Base-by-base conservation (phyloP, 768 basidiomycete species). In the Phlebiopsis gigantea region DNA sequence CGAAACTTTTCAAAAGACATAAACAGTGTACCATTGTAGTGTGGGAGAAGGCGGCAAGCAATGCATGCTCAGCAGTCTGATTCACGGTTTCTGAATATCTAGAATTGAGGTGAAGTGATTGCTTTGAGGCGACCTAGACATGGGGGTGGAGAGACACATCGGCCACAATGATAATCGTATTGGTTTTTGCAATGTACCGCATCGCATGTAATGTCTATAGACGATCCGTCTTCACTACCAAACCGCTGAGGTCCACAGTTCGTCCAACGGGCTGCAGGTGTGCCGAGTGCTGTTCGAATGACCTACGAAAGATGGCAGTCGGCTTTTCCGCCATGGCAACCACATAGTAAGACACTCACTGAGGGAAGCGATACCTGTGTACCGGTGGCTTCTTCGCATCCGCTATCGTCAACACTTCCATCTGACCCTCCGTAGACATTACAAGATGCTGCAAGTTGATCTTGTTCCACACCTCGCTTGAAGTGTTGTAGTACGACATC, bases 341-440 rank as follows among this genome's bases (percentile, higher is more conserved):
- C 41, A 45, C 24, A 45, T 1, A 10, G 49, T 21, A 59, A 6
- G 25, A 25, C 39, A 79, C 88, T 69, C 62, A 92, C 90, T 88
- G 85, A 53, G 88, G 85, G 67, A 84, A 87, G 62, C 85, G 77
- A 66, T 80, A 84, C 41, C 87, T 79, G 67, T 83, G 81, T 39
- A 87, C 76, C 15, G 58, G 59, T 49, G 76, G 63, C 72, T 77
- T 65, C 69, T 76, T 69, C 67, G 75, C 63, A 71, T 75, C 61
- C 64, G 76, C 62, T 34, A 82, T 64, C 9, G 83, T 62, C 52
- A 77, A 61, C 45, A 66, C 71, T 9, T 76, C 72, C 54, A 78
- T 71, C 59, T 80, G 73, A 55, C 68, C 63, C 59, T 79, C 68
- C 57, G 75, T 68, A 57, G 73, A 70, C 68, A 75, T 67, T 5